Base-by-base conservation (phyloP, 176 grass and related monocot species). In the Hsuehochloa calcarea region DNA sequence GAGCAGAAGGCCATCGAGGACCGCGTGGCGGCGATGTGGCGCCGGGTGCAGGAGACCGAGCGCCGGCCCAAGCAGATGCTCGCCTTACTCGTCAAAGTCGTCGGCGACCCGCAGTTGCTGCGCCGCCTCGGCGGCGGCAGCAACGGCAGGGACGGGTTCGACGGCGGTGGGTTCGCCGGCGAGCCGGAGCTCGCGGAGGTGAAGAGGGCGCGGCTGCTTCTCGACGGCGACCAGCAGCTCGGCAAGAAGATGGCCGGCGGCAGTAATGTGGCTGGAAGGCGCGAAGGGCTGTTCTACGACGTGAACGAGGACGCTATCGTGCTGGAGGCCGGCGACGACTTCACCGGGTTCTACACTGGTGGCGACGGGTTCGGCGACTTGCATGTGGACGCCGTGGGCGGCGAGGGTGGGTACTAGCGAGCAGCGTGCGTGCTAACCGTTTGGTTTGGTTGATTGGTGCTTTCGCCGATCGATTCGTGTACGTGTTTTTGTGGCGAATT, bases 41-140 rank as follows among this genome's bases (percentile, higher is more conserved):
- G 79, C 6, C 93, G 88, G 26, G 74, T 95, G 82, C 86, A 95
- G 82, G 93, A 95, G 79, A 90, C 90, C 2, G 90, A 95, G 82
- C 90, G 82, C 63, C 68, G 85, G 12, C 93, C 93, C 70, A 88
- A 90, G 88, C 93, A 92, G 75, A 95, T 95, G 93, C 93, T 92
- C 41, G 93, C 93, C 10, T 92, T 95, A 84, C 81, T 95, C 75
- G 9, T 95, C 65, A 95, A 92, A 85, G 88, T 95, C 29, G 93
- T 83, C 15, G 85, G 88, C 8, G 88, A 95, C 81, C 79, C 88
- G 5, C 85, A 92, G 46, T 75, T 92, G 79, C 85, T 95, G 68
- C 90, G 86, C 14, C 82, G 68, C 37, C 83, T 95, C 12, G 65
- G 90, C 31, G 10, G 34, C 46, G 23, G 8, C 22, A 6, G 9